Base-by-base conservation (phyloP, 106 monocot species). In the Hemerocallis citrina region DNA sequence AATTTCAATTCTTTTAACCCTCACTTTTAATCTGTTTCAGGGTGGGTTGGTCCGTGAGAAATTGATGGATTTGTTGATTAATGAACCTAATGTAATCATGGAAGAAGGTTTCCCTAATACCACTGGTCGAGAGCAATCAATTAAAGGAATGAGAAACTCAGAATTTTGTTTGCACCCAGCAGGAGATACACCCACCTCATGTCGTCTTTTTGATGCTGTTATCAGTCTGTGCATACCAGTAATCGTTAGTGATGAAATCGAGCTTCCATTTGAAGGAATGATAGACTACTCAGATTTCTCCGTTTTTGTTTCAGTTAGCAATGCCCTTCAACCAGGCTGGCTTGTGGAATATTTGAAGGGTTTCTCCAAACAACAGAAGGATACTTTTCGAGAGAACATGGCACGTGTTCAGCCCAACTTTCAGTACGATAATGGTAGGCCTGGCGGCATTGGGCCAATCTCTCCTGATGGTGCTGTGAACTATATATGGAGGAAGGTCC, bases 221-320 rank as follows among this genome's bases (percentile, higher is more conserved):
- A 14, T 59, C 15, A 99, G 98, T 50, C 85, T 99, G 15, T 99
- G 98, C 48, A 92, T 99, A 54, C 98, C 98, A 0, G 88, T 99
- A 20, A 78, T 92, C 2, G 68, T 92, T 24, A 92, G 91, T 39
- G 92, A 99, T 54, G 56, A 77, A 42, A 85, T 99, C 21, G 91
- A 85, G 62, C 98, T 99, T 30, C 98, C 98, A 15, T 99, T 99
- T 43, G 92, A 99, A 69, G 98, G 98, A 34, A 79, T 82, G 64
- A n/a, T 92, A 5, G 91, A 99, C 66, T 99, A 92, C 70, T 64
- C 81, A 16, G 67, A 79, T 2, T 88, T 99, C 55, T 67, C 85
- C 0, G 39, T 99, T 54, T 99, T 85, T 41, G 77, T 92, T 0
- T 80, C 92, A 0, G 88, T 79, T 21, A 55, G 55, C 25, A 45